Conservation (phyloP, 768 basidiomycete genomes). For the Mycena maculata region DNA sequence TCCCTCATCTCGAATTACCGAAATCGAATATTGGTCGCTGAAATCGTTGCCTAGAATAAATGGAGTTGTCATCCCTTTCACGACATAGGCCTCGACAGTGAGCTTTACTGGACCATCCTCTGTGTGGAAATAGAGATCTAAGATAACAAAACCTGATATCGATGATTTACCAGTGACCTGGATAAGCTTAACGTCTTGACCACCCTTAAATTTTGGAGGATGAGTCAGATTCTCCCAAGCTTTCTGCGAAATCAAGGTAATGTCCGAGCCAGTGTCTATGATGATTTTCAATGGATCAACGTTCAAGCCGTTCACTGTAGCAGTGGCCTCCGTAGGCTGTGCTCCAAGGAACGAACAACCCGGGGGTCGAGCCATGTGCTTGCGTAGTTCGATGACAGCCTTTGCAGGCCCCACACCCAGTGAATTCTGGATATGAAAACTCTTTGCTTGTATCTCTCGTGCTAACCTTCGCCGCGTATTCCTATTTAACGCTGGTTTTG, state of each 20-base stretch:
- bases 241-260: no score
- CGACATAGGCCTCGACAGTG: conserved; percentile 38
- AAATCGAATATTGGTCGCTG: conserved; percentile 46
- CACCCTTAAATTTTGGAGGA: conserved; percentile 29
- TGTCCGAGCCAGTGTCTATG: no score
- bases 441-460: conserved; percentile 5
- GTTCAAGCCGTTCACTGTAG: no score
- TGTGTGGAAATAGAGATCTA: conserved; percentile 43
- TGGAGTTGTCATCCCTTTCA: conserved; percentile 35
- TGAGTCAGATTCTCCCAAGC: no score
- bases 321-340: no score
- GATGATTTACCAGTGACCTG: conserved; percentile 46
- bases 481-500: conserved; percentile 7
- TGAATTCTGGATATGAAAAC: neutral
- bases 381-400: conserved; percentile 29
- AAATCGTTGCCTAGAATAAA: conserved; percentile 49
- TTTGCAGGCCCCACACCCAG: neutral
- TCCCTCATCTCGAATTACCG: conserved; percentile 36
- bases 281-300: no score
- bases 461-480: neutral
- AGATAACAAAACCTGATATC: conserved; percentile 43
- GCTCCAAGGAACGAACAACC: conserved; percentile 33
- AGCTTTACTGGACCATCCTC: conserved; percentile 38
- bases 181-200: conserved; percentile 43
- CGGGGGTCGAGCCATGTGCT: conserved; percentile 39